phyloP scores from a whole-genome alignment of 1,139 yeast species.

The Wickerhamomyces sp. region DNA sequence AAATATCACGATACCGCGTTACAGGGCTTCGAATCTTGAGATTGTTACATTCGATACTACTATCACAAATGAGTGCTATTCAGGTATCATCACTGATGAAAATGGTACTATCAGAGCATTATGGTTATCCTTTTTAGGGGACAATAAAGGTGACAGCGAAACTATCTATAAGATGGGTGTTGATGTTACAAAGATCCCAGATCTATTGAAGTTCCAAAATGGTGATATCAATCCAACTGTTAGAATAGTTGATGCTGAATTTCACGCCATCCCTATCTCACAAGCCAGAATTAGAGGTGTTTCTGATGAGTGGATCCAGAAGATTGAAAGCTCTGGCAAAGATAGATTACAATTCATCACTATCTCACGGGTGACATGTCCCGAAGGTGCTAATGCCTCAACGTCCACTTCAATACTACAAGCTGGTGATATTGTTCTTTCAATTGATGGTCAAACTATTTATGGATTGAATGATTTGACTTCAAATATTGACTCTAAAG shows the following conservation, averaged over 20 bases:
- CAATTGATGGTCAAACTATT: slow-evolving; percentile 62
- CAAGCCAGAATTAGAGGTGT: slow-evolving; percentile 86
- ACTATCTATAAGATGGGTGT: slow-evolving; percentile 75
- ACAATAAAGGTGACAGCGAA: slow-evolving; percentile 52
- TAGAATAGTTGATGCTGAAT: slow-evolving; percentile 75
- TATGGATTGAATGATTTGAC: slow-evolving; percentile 62
- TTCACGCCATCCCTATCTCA: slow-evolving; percentile 61
- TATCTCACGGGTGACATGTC: slow-evolving; percentile 65
- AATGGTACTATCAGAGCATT: slow-evolving; percentile 80
- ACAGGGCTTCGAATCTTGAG: slow-evolving; percentile 81
- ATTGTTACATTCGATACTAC: slow-evolving; percentile 72
- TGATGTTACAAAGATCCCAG: slow-evolving; percentile 59
- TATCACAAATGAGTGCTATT: slow-evolving; percentile 66
- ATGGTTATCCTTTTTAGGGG: slow-evolving; percentile 83
- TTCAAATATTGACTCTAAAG: slow-evolving; percentile 23
- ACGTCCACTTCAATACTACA: slow-evolving; percentile 34
- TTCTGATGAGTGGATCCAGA: slow-evolving; percentile 73
- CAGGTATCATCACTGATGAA: slow-evolving; percentile 75
- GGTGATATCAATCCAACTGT: slow-evolving; percentile 49
- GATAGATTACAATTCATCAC: slow-evolving; percentile 71
- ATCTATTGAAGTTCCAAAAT: slow-evolving; percentile 52
- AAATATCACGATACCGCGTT: slow-evolving; percentile 66
- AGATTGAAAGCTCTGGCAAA: slow-evolving; percentile 53
- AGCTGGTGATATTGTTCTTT: slow-evolving; percentile 68
- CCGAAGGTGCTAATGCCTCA: slow-evolving; percentile 27